Conservation (phyloP, 2,329 filamentous ascomycete genomes). For the Aspergillus fumigatus region DNA sequence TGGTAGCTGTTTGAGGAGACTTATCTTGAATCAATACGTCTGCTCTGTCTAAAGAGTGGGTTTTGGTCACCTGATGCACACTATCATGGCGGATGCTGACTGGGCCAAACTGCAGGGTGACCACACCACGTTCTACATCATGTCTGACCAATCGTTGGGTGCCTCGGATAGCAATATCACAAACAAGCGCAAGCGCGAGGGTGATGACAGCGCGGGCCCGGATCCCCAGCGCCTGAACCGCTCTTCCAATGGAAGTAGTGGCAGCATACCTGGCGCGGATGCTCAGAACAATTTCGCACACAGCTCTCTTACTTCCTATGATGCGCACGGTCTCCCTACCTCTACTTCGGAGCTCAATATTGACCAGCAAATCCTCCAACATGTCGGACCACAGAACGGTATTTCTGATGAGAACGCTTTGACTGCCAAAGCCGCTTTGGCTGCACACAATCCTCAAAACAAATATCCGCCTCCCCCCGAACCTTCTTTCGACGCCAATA, state of each 20-base stretch:
- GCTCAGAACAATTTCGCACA: slow-evolving; percentile 32
- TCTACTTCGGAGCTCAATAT: slow-evolving; percentile 38
- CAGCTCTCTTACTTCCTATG: slow-evolving; percentile 31
- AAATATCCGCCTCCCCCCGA: slow-evolving; percentile 43
- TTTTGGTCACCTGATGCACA: not conserved
- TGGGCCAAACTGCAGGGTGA: slow-evolving; percentile 1
- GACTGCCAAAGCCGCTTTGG: slow-evolving; percentile 45
- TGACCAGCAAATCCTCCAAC: slow-evolving; percentile 45
- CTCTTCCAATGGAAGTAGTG: slow-evolving; percentile 38
- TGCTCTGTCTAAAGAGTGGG: not conserved
- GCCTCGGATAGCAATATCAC: slow-evolving; percentile 29
- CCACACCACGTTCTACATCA: slow-evolving; percentile 12
- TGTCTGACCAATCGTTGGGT: slow-evolving; percentile 38
- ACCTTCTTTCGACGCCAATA: slow-evolving; percentile 33
- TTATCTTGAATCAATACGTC: not conserved
- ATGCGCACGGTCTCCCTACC: slow-evolving; percentile 34
- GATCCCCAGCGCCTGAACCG: slow-evolving; percentile 39
- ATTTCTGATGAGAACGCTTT: slow-evolving; percentile 44
- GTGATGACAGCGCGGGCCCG: slow-evolving; percentile 35
- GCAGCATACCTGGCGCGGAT: slow-evolving; percentile 32
- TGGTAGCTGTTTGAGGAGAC: not conserved
- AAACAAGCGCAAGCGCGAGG: slow-evolving; percentile 41
- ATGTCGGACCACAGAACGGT: slow-evolving; percentile 51
- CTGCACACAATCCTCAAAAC: slow-evolving; percentile 41
- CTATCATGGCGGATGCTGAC: not conserved